Conservation (phyloP, 805 yeast species). For the Allodekkera sacchari region DNA sequence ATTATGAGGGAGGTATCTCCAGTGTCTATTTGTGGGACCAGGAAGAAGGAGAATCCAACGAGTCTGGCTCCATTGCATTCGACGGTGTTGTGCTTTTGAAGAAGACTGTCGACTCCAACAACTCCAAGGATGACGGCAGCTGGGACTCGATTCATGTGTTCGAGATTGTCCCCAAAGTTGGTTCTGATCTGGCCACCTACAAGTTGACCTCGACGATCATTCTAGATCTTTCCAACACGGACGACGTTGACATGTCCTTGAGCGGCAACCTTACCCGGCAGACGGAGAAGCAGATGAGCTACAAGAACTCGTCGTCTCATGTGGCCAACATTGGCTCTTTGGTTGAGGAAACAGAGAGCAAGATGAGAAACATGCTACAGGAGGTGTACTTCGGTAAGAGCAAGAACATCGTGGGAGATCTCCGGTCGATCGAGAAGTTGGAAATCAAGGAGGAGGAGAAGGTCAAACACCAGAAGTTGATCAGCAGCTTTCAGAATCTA, state of each 20-base stretch:
- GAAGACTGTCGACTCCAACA: slow-evolving; percentile 43
- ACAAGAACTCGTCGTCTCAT: slow-evolving; percentile 53
- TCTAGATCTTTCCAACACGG: slow-evolving; percentile 45
- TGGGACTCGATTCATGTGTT: slow-evolving; percentile 97
- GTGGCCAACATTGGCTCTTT: slow-evolving; percentile 77
- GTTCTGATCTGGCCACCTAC: slow-evolving; percentile 39
- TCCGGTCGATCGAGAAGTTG: slow-evolving; percentile 37
- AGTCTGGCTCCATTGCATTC: slow-evolving; percentile 51
- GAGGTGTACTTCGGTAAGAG: slow-evolving; percentile 95
- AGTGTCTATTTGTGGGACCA: slow-evolving; percentile 90
- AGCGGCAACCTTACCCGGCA: slow-evolving; percentile 88
- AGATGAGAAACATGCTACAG: slow-evolving; percentile 77
- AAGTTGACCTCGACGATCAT: slow-evolving; percentile 84
- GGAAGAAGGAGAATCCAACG: slow-evolving; percentile 42
- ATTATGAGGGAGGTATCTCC: slow-evolving; percentile 90
- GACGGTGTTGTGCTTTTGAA: slow-evolving; percentile 89
- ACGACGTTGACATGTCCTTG: slow-evolving; percentile 33
- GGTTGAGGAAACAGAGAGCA: slow-evolving; percentile 83
- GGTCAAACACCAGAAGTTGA: slow-evolving; percentile 32
- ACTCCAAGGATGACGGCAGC: slow-evolving; percentile 33
- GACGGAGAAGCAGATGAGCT: slow-evolving; percentile 44
- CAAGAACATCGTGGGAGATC: slow-evolving; percentile 72
- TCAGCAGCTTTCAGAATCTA: slow-evolving; percentile 27
- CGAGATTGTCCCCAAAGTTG: slow-evolving; percentile 47
- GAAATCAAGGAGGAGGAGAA: slow-evolving; percentile 29